Conservation (phyloP, 352 stramenopile species). For the Phytophthora pini region DNA sequence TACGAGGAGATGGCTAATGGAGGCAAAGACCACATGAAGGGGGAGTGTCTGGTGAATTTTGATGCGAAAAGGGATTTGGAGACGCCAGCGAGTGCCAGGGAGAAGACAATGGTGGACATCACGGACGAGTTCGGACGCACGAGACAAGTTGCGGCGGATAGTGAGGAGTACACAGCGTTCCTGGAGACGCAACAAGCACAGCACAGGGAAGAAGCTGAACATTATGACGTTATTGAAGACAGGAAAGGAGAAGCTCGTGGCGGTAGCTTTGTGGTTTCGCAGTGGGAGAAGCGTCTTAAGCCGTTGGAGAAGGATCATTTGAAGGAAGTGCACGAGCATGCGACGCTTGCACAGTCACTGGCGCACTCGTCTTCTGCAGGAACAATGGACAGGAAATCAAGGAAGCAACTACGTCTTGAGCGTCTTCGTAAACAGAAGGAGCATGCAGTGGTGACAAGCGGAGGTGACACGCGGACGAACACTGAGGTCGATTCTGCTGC, state of each 20-base stretch:
- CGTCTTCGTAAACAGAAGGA: slow-evolving; percentile 55
- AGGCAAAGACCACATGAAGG: slow-evolving; percentile 20
- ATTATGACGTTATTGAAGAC: not conserved
- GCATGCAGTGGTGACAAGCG: slow-evolving; percentile 6
- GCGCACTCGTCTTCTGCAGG: slow-evolving; percentile 17
- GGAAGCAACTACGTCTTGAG: slow-evolving; percentile 72
- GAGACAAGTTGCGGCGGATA: slow-evolving; percentile 47
- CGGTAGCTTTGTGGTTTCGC: slow-evolving; percentile 79
- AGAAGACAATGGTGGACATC: slow-evolving; percentile 30
- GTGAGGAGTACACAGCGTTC: slow-evolving; percentile 41
- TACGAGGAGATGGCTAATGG: slow-evolving; percentile 77
- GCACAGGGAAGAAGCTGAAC: not conserved
- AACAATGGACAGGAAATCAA: slow-evolving; percentile 46
- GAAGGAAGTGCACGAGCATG: slow-evolving; percentile 66
- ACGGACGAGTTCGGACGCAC: slow-evolving; percentile 72
- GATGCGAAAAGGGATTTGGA: slow-evolving; percentile 47
- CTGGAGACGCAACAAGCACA: slow-evolving; percentile 20
- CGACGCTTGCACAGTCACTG: slow-evolving; percentile 52
- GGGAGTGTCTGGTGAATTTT: slow-evolving; percentile 79
- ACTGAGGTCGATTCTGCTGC: slow-evolving; percentile 37
- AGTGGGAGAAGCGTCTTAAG: slow-evolving; percentile 84
- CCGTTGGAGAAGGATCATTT: slow-evolving; percentile 66
- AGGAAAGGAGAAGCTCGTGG: slow-evolving; percentile 14
- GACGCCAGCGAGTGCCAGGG: not conserved
- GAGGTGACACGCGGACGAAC: slow-evolving; percentile 1